Conservation (phyloP, 768 basidiomycete species). For the Suillus weaverae region DNA sequence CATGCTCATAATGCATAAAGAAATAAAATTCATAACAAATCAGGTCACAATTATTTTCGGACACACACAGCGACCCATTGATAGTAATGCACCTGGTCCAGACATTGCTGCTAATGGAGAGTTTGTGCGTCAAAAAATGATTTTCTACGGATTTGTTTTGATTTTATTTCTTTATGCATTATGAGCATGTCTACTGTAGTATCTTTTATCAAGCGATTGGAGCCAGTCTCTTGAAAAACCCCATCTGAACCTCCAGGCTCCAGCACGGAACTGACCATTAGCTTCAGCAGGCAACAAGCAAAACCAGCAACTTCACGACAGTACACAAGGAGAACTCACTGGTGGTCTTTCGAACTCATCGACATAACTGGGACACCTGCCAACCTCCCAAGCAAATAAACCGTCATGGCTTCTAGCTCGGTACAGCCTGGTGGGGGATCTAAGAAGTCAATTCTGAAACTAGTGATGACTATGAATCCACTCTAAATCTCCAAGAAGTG, state of each 20-base stretch:
- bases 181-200: no score
- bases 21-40: no score
- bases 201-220: background rate
- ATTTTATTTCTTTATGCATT: no score
- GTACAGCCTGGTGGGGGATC: background rate
- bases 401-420: background rate
- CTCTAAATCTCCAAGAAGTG: no score
- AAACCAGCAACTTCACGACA: background rate
- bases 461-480: background rate
- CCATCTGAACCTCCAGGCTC: background rate
- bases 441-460: background rate
- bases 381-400: background rate
- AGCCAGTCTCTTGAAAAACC: background rate
- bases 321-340: background rate
- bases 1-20: no score
- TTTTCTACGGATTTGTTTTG: no score
- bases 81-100: no score
- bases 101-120: no score
- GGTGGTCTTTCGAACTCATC: background rate
- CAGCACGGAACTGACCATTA: background rate
- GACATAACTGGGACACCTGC: background rate
- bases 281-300: background rate
- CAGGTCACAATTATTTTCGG: no score
- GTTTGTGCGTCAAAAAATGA: no score
- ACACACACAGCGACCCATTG: no score